phyloP scores from a whole-genome alignment of 2,329 filamentous ascomycete genomes.

The Biscogniauxia sp. region DNA sequence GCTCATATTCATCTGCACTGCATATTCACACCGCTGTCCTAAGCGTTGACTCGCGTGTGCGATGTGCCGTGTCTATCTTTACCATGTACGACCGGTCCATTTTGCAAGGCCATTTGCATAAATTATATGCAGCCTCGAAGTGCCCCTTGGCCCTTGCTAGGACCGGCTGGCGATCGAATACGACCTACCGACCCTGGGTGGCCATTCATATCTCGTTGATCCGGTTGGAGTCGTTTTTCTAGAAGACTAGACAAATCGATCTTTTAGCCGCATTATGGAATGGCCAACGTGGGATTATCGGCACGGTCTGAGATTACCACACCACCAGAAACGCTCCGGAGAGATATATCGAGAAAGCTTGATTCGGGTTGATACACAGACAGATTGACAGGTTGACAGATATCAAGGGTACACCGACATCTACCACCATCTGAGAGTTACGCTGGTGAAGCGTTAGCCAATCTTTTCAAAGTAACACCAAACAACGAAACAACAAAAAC shows the following conservation, averaged over 20 bases:
- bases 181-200: background rate
- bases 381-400: too few species aligned
- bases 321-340: background rate
- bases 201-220: background rate
- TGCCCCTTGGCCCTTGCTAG: background rate
- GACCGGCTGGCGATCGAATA: background rate
- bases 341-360: slow-evolving; percentile 4
- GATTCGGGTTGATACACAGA: slow-evolving; percentile 2
- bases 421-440: too few species aligned
- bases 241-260: slow-evolving; percentile 1
- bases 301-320: background rate
- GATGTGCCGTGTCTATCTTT: slow-evolving; percentile 1
- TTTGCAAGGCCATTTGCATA: background rate
- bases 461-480: too few species aligned
- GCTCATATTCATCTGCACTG: background rate
- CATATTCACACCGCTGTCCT: background rate
- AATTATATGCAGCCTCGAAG: background rate
- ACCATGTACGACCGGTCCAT: background rate
- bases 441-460: too few species aligned
- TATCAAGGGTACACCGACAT: too few species aligned
- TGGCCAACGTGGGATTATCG: background rate
- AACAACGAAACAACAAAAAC: too few species aligned
- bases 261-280: background rate
- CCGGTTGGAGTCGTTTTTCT: background rate
- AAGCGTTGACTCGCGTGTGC: background rate